Percentiles rank a stretch among this genome's conserved stretches.
Conservation (phyloP, 331 rosid species). For the Phaseolus coccineus region DNA sequence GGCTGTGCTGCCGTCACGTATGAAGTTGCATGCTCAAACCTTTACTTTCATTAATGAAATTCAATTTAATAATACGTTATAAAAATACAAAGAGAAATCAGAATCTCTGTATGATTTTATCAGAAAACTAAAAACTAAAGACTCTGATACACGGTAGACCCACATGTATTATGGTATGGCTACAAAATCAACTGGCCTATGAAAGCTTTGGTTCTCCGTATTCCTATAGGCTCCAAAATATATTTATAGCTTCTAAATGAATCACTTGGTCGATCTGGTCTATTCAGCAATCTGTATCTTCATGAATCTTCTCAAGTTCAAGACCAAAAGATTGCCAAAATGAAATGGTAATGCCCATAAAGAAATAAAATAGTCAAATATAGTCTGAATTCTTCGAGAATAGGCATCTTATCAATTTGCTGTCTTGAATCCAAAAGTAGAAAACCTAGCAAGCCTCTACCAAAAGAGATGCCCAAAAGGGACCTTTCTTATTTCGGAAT, state of each 20-base stretch:
- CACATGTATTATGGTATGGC: constrained; percentile 45
- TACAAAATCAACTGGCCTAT: constrained; percentile 39
- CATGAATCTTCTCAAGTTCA: constrained; percentile 23
- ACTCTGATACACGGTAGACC: constrained; percentile 47
- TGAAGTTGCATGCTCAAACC: constrained; percentile 23
- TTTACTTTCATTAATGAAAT: constrained; percentile 11
- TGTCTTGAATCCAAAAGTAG: constrained; percentile 1
- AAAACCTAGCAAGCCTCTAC: constrained; percentile 2
- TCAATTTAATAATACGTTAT: not conserved
- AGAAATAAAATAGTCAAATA: not conserved
- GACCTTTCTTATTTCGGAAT: constrained; percentile 30
- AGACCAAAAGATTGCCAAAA: constrained; percentile 1
- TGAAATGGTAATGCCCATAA: not conserved
- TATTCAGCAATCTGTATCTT: constrained; percentile 41
- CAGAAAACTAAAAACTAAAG: constrained; percentile 1
- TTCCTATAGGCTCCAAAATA: constrained; percentile 32
- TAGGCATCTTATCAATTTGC: constrained; percentile 24
- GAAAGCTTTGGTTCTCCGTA: constrained; percentile 41
- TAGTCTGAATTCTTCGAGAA: constrained; percentile 10
- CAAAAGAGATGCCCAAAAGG: constrained; percentile 17
- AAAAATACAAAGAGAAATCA: constrained; percentile 23
- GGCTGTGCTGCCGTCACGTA: constrained; percentile 12
- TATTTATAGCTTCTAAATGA: constrained; percentile 32
- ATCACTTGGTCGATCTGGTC: constrained; percentile 32
- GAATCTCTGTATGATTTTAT: not conserved